phyloP scores from a whole-genome alignment of 192 early-diverging fungal species.

The Coemansia aciculifera region DNA sequence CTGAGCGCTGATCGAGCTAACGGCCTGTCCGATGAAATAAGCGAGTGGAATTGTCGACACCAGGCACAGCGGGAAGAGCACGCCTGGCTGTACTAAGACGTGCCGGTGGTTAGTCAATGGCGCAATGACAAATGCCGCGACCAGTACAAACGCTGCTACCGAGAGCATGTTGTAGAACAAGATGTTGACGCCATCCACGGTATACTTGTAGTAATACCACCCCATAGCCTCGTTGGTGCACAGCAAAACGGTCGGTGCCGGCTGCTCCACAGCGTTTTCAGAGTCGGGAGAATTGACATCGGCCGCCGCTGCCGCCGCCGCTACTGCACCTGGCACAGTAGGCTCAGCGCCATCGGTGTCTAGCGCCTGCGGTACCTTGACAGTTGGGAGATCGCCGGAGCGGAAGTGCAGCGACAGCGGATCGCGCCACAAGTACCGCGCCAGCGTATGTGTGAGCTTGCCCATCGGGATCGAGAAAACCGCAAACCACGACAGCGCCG shows the following conservation, averaged over 20 bases:
- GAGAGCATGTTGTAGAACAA: constrained; percentile 91
- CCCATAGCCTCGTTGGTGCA: constrained; percentile 89
- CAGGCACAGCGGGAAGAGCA: constrained; percentile 72
- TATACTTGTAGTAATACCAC: constrained; percentile 96
- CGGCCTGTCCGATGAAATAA: constrained; percentile 97
- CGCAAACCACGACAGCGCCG: constrained; percentile 77
- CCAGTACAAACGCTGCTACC: constrained; percentile 78
- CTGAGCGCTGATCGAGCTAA: constrained; percentile 95
- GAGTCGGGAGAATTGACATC: background rate
- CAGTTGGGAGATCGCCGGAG: constrained; percentile 56
- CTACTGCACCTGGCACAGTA: background rate
- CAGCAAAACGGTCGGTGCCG: constrained; percentile 65
- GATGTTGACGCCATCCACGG: constrained; percentile 94
- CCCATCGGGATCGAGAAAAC: constrained; percentile 94
- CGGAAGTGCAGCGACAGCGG: constrained; percentile 77
- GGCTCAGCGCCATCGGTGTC: background rate
- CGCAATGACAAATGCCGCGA: constrained; percentile 75
- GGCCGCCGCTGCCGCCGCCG: background rate
- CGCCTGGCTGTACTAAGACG: constrained; percentile 59
- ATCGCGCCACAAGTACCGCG: constrained; percentile 73
- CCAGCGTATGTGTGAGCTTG: constrained; percentile 81
- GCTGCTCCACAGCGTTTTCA: constrained; percentile 34
- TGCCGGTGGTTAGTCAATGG: constrained; percentile 56
- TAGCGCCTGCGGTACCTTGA: constrained; percentile 28
- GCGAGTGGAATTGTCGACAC: constrained; percentile 86